Base-by-base conservation (phyloP, 129 eudicot genomes). In the Pulicaria dysenterica region DNA sequence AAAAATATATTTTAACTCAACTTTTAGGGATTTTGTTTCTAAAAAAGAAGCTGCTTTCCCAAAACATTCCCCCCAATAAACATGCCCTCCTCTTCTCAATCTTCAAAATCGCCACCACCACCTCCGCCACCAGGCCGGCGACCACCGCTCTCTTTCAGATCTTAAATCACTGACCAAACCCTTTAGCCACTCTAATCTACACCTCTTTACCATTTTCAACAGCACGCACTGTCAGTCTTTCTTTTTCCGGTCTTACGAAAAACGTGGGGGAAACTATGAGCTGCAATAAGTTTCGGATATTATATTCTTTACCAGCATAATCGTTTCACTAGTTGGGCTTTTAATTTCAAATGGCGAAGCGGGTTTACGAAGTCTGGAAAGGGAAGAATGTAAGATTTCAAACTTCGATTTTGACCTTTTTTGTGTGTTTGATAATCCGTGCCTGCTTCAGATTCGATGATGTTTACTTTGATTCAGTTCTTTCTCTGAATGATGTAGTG, bases 301-400 rank as follows among this genome's bases (percentile, higher is more conserved):
- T 88, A 73, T 67, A 82, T 67, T 84, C 83, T 61, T 62, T 72
- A 58, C 84, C 81, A 13, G 84, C 83, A n/a, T 80, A 81, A 77
- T 58, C 6, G 14, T 54, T 74, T 31, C 15, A 6, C 46, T 77
- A 70, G 59, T 75, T 77, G 37, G 84, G 81, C 0, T 59, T 59
- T 72, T 63, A 49, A 19, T 58, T 79, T 76, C 75, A 36, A 48
- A 91, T 91, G 97, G 92, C 86, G 50, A 86, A 88, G 79, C 91
- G 88, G 79, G 90, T 92, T 76, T 83, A 89, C 70, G 78, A 89
- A 80, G 90, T 73, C 42, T 92, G 98, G 98, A 89, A 89, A 81
- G 98, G 98, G 42, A 85, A 84, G 80, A 92, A 92, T 85, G 98
- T 92, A 76, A 85, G 96, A 75, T 76, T 88, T 69, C 37, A 10